A percentile compares a stretch with the other conserved stretches of the same genome.
These are phyloP conservation scores for Chaetomium sp. DNA, from an alignment of 2,329 filamentous ascomycete species.

Conservation along the genomic window DNA sequence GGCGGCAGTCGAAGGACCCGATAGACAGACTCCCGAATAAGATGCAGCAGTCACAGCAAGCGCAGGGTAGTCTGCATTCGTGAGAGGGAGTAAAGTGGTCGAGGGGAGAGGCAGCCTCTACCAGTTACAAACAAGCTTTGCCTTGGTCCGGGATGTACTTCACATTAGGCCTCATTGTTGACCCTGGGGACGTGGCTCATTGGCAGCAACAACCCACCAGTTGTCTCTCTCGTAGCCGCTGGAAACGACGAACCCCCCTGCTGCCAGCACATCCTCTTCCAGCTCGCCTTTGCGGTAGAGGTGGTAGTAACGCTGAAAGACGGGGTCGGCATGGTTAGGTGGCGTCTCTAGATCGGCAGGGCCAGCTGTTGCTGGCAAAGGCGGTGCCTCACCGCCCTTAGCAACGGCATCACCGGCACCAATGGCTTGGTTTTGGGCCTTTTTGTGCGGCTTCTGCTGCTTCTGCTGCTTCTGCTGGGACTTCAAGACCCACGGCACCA, in stretches of 20 bases:
- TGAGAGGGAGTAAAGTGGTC: background rate
- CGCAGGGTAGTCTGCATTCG: background rate
- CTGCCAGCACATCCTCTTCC: constrained; percentile 73
- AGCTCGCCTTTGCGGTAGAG: constrained; percentile 85
- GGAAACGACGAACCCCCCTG: constrained; percentile 74
- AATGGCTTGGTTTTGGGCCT: constrained; percentile 13
- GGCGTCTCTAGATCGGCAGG: constrained; percentile 16
- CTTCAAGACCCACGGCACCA: constrained; percentile 90
- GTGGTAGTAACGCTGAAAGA: constrained; percentile 92
- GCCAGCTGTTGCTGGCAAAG: constrained; percentile 11
- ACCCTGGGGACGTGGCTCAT: constrained; percentile 23
- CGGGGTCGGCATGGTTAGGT: constrained; percentile 41
- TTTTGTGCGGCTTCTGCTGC: constrained; percentile 38
- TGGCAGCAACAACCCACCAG: constrained; percentile 78
- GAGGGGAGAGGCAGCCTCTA: background rate
- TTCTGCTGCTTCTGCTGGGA: constrained; percentile 37
- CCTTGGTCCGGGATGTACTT: background rate
- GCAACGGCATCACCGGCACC: constrained; percentile 14
- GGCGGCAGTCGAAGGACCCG: background rate
- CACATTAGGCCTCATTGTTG: constrained; percentile 20
- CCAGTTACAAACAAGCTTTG: constrained; percentile 13
- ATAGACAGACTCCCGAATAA: constrained; percentile 5
- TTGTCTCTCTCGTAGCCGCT: constrained; percentile 96
- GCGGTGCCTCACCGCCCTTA: constrained; percentile 28
- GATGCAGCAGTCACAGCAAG: background rate